phyloP scores from a whole-genome alignment of 2,329 filamentous ascomycete genomes.

The Phaeomoniella chlamydospora region DNA sequence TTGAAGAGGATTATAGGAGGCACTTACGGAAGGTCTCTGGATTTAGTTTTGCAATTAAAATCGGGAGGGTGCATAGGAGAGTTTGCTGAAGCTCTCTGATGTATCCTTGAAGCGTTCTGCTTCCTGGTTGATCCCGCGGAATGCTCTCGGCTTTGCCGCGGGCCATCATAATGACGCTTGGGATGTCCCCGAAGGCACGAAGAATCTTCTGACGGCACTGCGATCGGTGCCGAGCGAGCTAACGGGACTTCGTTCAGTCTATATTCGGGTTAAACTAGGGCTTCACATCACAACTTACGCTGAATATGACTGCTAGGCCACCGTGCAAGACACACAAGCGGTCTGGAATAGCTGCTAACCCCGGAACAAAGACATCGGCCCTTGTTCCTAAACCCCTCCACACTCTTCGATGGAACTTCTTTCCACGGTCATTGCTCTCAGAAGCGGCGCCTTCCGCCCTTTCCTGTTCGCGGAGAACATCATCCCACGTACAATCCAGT shows the following conservation, averaged over 20 bases:
- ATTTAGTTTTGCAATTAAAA: background rate
- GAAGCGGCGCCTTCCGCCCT: background rate
- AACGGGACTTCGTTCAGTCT: background rate
- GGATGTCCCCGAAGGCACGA: background rate
- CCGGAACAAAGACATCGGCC: background rate
- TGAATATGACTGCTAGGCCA: background rate
- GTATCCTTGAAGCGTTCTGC: background rate
- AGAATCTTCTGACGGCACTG: background rate
- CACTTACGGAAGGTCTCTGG: background rate
- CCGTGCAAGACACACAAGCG: background rate
- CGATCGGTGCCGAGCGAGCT: background rate
- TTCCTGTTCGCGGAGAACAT: background rate
- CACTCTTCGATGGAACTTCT: background rate
- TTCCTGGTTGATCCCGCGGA: background rate
- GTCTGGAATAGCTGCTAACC: background rate
- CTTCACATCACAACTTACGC: background rate
- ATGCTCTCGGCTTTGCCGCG: background rate
- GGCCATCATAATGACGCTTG: background rate
- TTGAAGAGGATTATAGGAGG: background rate
- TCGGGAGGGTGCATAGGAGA: background rate
- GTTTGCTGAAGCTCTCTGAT: background rate
- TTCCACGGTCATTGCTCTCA: background rate
- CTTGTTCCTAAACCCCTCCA: background rate
- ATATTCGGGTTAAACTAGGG: background rate
- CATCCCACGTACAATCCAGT: background rate